A percentile compares a stretch with the other conserved stretches of the same genome.
phyloP scores from a whole-genome alignment of 768 basidiomycete species.

The Agrocybe praecox region DNA sequence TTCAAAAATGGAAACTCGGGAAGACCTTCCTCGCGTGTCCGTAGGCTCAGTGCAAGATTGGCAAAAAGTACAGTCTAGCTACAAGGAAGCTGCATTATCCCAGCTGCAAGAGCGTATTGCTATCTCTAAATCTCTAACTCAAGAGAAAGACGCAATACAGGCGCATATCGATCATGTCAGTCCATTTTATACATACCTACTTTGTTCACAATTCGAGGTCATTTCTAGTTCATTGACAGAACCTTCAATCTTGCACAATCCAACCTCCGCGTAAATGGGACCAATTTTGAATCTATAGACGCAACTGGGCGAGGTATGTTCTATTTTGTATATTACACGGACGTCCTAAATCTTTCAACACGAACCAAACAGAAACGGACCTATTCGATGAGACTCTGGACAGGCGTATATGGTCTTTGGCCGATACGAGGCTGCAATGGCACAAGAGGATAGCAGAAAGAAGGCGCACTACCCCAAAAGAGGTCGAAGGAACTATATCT shows the following conservation, averaged over 20 bases:
- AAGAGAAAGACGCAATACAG: constrained; percentile 49
- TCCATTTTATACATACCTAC: background rate
- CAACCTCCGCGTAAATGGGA: constrained; percentile 82
- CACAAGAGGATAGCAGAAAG: constrained; percentile 71
- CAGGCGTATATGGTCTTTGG: constrained; percentile 77
- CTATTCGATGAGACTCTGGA: constrained; percentile 89
- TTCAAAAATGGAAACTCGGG: constrained; percentile 53
- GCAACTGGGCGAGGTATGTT: constrained; percentile 53
- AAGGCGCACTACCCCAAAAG: constrained; percentile 61
- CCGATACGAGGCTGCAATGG: constrained; percentile 74
- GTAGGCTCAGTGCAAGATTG: constrained; percentile 70
- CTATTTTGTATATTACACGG: background rate
- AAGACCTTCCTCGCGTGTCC: constrained; percentile 54
- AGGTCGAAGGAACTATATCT: constrained; percentile 43
- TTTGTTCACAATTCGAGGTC: constrained; percentile 5
- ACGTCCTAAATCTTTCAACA: background rate
- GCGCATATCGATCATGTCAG: constrained; percentile 54
- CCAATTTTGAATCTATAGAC: constrained; percentile 67
- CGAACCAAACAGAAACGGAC: constrained; percentile 56
- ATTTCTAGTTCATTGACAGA: constrained; percentile 57
- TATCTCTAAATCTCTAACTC: constrained; percentile 34
- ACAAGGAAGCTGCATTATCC: constrained; percentile 44
- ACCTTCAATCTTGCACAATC: constrained; percentile 64
- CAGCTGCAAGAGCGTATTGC: constrained; percentile 49
- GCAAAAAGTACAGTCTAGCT: constrained; percentile 59